Conservation (phyloP, 2,329 filamentous ascomycete species). For the Talaromyces sp. region DNA sequence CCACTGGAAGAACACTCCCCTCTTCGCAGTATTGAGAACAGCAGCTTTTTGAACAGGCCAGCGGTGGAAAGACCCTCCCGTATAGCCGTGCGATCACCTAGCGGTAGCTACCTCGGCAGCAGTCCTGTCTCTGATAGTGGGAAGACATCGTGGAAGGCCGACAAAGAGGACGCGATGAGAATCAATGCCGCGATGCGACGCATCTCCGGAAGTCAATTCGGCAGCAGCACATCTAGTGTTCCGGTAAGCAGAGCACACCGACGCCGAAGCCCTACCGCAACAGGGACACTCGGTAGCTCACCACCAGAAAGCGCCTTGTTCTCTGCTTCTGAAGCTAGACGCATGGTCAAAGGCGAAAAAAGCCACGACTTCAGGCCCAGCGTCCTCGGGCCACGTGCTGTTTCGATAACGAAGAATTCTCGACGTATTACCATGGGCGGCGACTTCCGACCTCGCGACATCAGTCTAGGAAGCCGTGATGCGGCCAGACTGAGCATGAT, state of each 20-base stretch:
- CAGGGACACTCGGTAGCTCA: conserved; percentile 41
- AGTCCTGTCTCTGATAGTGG: conserved; percentile 47
- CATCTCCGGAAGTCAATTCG: conserved; percentile 47
- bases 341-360: conserved; percentile 63
- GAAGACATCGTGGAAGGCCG: conserved; percentile 43
- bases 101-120: conserved; percentile 34
- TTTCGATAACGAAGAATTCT: conserved; percentile 57
- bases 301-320: conserved; percentile 60
- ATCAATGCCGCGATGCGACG: conserved; percentile 58
- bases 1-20: conserved; percentile 56
- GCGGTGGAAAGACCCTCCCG: conserved; percentile 41
- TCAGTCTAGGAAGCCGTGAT: conserved; percentile 38
- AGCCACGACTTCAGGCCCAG: conserved; percentile 54
- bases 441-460: conserved; percentile 40
- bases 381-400: conserved; percentile 60
- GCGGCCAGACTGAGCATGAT: conserved; percentile 38
- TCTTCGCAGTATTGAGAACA: conserved; percentile 52
- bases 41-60: conserved; percentile 49
- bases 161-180: conserved; percentile 51
- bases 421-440: conserved; percentile 43
- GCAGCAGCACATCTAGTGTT: conserved; percentile 37
- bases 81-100: conserved; percentile 40
- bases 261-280: conserved; percentile 55
- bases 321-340: conserved; percentile 62
- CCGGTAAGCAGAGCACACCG: conserved; percentile 47